Evolutionary conservation across 2,329 filamentous ascomycete species (phyloP).

Genomic region (Talaromyces atroroseus): DNA sequence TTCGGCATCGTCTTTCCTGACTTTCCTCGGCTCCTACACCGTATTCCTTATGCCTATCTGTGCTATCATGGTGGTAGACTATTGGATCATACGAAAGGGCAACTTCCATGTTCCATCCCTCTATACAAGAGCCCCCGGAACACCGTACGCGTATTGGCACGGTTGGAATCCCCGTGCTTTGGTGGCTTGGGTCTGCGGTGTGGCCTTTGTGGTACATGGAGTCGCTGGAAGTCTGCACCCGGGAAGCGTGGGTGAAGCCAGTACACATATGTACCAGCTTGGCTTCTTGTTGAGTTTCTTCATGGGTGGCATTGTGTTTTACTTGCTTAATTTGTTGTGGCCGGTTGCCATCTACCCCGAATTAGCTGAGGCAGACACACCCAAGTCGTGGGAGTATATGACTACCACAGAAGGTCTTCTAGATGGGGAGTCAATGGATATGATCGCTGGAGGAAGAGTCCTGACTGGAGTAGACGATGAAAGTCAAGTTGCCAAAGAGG

Average conservation of each 20-base stretch:
- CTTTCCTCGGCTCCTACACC: constrained; percentile 44
- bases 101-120: constrained; percentile 38
- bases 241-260: not conserved
- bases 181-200: not conserved
- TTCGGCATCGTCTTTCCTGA: constrained; percentile 40
- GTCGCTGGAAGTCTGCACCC: not conserved
- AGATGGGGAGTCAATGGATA: not conserved
- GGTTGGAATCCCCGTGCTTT: not conserved
- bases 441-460: not conserved
- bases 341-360: not conserved
- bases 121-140: constrained; percentile 20
- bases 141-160: not conserved
- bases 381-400: not conserved
- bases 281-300: not conserved
- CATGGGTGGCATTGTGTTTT: not conserved
- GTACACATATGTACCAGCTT: not conserved
- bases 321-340: not conserved
- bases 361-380: not conserved
- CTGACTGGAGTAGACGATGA: not conserved
- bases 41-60: constrained; percentile 40
- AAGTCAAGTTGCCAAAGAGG: not conserved
- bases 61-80: constrained; percentile 37
- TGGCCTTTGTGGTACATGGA: not conserved
- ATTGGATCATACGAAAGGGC: constrained; percentile 31
- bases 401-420: not conserved